These are phyloP conservation scores for Saposhnikovia divaricata DNA, from an alignment of 129 eudicot genomes.

Conservation along the genomic window DNA sequence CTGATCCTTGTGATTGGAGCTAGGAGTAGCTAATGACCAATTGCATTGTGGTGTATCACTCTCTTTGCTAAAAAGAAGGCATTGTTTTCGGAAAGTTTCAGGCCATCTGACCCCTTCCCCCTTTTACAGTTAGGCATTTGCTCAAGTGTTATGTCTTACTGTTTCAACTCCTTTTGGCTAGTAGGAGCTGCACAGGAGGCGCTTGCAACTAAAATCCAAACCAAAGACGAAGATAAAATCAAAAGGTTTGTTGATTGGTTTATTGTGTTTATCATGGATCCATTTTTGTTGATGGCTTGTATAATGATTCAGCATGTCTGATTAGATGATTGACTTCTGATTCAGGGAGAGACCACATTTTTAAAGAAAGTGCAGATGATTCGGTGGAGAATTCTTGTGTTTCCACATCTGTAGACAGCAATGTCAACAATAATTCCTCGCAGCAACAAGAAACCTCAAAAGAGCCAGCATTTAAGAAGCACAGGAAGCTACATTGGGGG, in stretches of 20 bases:
- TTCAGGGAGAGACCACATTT: conserved; percentile 22
- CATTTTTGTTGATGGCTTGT: neutral
- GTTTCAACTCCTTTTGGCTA: neutral
- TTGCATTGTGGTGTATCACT: neutral
- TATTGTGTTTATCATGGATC: neutral
- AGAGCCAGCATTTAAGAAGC: conserved; percentile 27
- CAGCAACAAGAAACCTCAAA: conserved; percentile 20
- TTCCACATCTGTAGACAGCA: conserved; percentile 13
- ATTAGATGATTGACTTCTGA: conserved; percentile 22
- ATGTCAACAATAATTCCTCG: neutral
- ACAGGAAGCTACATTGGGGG: conserved; percentile 77
- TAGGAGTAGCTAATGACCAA: neutral
- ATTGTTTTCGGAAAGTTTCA: neutral
- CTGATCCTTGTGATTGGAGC: neutral
- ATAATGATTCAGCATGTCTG: neutral
- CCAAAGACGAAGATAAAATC: conserved; percentile 43
- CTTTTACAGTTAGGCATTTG: neutral
- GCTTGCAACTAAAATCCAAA: conserved; percentile 61
- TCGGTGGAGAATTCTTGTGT: conserved; percentile 14
- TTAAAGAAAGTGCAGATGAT: conserved; percentile 17
- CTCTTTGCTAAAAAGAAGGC: neutral
- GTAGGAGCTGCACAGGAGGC: conserved; percentile 81
- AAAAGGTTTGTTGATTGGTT: conserved; percentile 31
- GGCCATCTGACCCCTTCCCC: too few species aligned
- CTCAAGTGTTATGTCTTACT: neutral